Percentiles rank a stretch among this genome's conserved stretches.
Evolutionary conservation across 2,329 filamentous ascomycete genomes (phyloP).

Genomic region (Stenocarpella maydis): DNA sequence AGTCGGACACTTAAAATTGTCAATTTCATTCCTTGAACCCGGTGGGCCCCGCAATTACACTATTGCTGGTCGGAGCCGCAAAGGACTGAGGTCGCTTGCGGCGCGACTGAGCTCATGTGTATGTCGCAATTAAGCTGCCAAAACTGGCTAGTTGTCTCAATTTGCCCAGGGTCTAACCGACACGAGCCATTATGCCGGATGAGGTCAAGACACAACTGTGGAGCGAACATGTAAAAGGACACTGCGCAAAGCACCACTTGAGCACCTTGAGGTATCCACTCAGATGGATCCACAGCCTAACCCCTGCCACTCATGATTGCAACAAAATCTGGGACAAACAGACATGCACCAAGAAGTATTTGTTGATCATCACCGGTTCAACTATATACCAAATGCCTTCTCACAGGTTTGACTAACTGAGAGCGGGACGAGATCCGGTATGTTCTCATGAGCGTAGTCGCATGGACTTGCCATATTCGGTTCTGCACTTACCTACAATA

Average conservation of each 20-base stretch:
- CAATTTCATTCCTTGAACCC: too few relatives aligned
- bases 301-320: not conserved
- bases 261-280: not conserved
- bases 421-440: slow-evolving; percentile 7
- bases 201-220: not conserved
- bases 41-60: too few relatives aligned
- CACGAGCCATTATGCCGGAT: not conserved
- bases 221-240: not conserved
- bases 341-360: not conserved
- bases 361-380: not conserved
- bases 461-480: not conserved
- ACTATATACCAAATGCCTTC: not conserved
- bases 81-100: not conserved
- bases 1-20: too few relatives aligned
- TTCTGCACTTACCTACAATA: not conserved
- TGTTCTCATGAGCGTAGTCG: not conserved
- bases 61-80: too few relatives aligned
- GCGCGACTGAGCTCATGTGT: slow-evolving; percentile 7
- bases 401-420: not conserved
- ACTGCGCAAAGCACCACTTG: not conserved
- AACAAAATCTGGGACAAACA: not conserved
- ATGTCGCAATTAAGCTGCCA: not conserved
- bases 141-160: not conserved
- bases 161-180: not conserved
- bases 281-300: not conserved